Conservation (phyloP, 805 yeast genomes). For the Torulaspora maleeae region DNA sequence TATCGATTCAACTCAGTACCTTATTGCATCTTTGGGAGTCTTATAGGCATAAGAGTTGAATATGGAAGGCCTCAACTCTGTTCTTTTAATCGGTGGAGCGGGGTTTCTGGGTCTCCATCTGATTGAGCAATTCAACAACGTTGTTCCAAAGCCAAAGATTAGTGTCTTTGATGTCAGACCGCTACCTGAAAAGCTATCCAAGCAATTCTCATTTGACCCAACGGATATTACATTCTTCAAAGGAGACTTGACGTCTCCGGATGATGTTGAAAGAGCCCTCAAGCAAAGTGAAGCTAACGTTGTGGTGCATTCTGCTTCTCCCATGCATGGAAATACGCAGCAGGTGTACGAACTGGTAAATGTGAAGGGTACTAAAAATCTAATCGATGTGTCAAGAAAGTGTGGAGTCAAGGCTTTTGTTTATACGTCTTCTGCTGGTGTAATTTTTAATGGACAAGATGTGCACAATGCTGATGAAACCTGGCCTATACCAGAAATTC, state of each 20-base stretch:
- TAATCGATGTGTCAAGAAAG: constrained; percentile 58
- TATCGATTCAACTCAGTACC: not conserved
- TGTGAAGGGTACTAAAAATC: constrained; percentile 78
- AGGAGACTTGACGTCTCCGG: constrained; percentile 79
- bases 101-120: constrained; percentile 93
- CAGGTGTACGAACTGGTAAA: constrained; percentile 84
- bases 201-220: constrained; percentile 69
- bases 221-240: constrained; percentile 53
- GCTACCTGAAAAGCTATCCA: constrained; percentile 65
- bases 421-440: constrained; percentile 97
- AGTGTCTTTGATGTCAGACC: constrained; percentile 91
- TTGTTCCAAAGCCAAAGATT: constrained; percentile 62
- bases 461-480: constrained; percentile 87
- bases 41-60: not conserved
- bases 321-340: constrained; percentile 83
- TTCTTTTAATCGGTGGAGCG: constrained; percentile 88
- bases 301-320: constrained; percentile 94
- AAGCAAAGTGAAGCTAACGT: constrained; percentile 56
- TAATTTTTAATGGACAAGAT: constrained; percentile 92
- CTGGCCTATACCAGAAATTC: constrained; percentile 85
- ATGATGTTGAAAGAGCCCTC: constrained; percentile 64
- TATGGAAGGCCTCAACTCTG: constrained; percentile 35
- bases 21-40: no score
- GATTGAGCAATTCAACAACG: constrained; percentile 72
- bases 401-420: constrained; percentile 59